Evolutionary conservation across 805 yeast genomes (phyloP), one percentile per base, ranked within the genome.

Genomic region (Kuraishia molischiana): DNA sequence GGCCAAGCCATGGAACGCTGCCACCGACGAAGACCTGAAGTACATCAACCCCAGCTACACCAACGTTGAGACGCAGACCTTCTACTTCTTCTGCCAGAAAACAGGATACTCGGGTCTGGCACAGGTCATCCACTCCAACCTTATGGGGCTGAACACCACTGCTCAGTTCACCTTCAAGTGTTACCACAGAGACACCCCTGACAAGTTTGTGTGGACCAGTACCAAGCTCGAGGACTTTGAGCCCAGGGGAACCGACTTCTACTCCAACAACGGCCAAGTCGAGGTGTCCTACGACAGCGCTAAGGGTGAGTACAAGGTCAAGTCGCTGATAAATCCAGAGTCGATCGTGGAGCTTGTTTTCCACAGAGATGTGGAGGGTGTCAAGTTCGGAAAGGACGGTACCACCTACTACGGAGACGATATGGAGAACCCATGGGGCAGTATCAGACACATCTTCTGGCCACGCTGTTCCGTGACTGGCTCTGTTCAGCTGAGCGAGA

Each of bases 391-490:
- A 51, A 69, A 73, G 36, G 85, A 89, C 54, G 97, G 97, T 46
- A 63, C 72, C 34, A 82, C 96, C 11, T 69, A 72, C 46, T 92
- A 87, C 56, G 98, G 98, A 45, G 85, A 85, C 31, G 86, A 89
- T 53, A 51, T 70, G 13, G 71, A 67, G 28, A 76, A 83, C 43
- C 97, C 97, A 24, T 92, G 98, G 98, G 98, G 98, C 13, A 69
- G 83, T 6, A 89, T 92, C 95, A 78, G 97, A 59, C 98, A 92
- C 55, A 64, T 77, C 5, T 92, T 92, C 62, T 92, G 97, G 97
- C 98, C 98, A 44, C 74, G 97, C 58, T 80, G 87, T 58, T 44
- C 61, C 17, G 81, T 76, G 34, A 54, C 52, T 15, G 98, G 98
- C 53, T 65, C 74, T 15, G 60, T 92, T 44, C 67, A 62, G 30